Percentiles rank a stretch among this genome's conserved stretches.
Conservation (phyloP, 23 red algal species). For the Agarophyton chilense region DNA sequence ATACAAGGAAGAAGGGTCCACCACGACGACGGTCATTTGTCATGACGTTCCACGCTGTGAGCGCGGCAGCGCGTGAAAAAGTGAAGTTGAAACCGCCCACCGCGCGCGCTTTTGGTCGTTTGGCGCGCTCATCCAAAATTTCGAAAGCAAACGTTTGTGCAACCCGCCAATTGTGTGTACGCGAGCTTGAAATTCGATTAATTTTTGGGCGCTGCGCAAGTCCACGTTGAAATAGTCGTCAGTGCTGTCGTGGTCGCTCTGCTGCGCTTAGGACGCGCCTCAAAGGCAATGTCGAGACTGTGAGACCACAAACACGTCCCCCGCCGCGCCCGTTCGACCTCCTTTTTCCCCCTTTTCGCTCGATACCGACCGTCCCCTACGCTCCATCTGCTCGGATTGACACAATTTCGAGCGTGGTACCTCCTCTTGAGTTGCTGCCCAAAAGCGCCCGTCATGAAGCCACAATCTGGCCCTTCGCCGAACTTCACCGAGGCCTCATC, state of each 20-base stretch:
- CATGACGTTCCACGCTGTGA: neutral
- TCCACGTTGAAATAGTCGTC: constrained; percentile 4
- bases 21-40: neutral
- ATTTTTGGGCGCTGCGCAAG: neutral
- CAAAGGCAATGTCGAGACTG: constrained; percentile 1
- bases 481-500: neutral
- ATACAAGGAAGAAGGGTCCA: no score
- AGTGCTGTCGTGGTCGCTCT: neutral
- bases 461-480: neutral
- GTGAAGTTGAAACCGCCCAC: no score
- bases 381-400: no score
- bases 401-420: no score
- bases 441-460: constrained; percentile 5
- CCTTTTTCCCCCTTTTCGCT: neutral
- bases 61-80: no score
- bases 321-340: neutral
- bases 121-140: constrained; percentile 40
- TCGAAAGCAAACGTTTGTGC: constrained; percentile 43
- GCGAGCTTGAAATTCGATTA: neutral
- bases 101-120: neutral
- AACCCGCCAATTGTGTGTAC: constrained; percentile 19
- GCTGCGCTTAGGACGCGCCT: neutral
- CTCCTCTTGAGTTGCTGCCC: neutral
- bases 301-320: neutral
- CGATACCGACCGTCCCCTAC: no score